Percentiles rank a stretch among this genome's conserved stretches.
Evolutionary conservation across 257 asterid genomes (phyloP).

Genomic region (Nicotiana sylvestris): DNA sequence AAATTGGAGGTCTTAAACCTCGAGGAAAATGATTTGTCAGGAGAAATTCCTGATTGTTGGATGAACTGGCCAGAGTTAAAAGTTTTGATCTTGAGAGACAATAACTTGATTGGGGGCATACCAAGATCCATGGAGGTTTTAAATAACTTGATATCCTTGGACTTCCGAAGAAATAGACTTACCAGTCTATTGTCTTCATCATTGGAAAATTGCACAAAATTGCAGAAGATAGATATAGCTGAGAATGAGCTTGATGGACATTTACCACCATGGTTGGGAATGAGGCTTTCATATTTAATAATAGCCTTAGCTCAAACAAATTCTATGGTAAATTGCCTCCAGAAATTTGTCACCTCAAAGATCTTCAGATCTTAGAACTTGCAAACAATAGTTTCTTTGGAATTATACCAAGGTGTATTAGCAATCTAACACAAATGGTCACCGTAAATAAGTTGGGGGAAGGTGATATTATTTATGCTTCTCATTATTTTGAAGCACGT

Average conservation of each 20-base stretch:
- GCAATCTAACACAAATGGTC: constrained; percentile 29
- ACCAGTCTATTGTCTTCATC: background rate
- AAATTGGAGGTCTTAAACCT: background rate
- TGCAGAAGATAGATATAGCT: too few species aligned
- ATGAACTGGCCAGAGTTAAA: background rate
- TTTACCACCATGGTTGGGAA: constrained; percentile 27
- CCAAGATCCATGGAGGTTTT: constrained; percentile 22
- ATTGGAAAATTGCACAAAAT: too few species aligned
- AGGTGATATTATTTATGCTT: background rate
- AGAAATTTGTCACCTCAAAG: constrained; percentile 13
- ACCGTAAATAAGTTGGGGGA: background rate
- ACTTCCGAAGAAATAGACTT: constrained; percentile 10
- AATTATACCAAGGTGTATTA: constrained; percentile 18
- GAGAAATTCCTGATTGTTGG: constrained; percentile 26
- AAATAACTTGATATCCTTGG: background rate
- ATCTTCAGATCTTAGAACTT: constrained; percentile 27
- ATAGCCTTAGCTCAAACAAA: constrained; percentile 19
- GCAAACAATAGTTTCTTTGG: constrained; percentile 14
- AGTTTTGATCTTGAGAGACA: constrained; percentile 14
- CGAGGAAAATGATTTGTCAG: constrained; percentile 19
- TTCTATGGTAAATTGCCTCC: constrained; percentile 16
- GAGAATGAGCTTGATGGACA: constrained; percentile 18
- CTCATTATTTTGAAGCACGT: too few species aligned
- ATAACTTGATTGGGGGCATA: constrained; percentile 20
- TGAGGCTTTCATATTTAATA: background rate